A percentile compares a stretch with the other conserved stretches of the same genome.
Evolutionary conservation across 129 eudicot species (phyloP).

Genomic region (Ambrosia artemisiifolia): DNA sequence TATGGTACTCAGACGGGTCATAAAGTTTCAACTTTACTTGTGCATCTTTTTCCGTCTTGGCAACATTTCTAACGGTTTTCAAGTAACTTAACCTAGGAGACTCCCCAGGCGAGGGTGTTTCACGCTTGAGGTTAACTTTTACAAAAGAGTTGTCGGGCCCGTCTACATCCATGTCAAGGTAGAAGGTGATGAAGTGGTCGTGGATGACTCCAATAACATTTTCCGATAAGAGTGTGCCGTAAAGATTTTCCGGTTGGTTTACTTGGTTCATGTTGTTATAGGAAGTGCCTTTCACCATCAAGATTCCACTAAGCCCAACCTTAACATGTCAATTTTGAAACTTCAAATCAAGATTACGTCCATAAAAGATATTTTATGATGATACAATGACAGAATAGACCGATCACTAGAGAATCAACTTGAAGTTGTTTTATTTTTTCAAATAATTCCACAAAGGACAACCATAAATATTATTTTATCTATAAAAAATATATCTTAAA

Average conservation of each 20-base stretch:
- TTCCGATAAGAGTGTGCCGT: slow-evolving; percentile 92
- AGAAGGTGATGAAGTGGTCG: slow-evolving; percentile 87
- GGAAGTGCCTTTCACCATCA: slow-evolving; percentile 96
- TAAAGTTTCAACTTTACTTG: slow-evolving; percentile 77
- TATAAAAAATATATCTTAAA: background rate
- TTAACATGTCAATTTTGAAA: slow-evolving; percentile 26
- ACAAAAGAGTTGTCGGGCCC: slow-evolving; percentile 86
- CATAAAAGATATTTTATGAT: slow-evolving; percentile 12
- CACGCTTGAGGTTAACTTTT: slow-evolving; percentile 70
- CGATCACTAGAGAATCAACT: background rate
- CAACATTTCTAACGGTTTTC: slow-evolving; percentile 68
- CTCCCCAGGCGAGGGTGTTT: slow-evolving; percentile 52
- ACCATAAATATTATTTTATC: background rate
- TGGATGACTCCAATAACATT: slow-evolving; percentile 96
- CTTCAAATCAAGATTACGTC: slow-evolving; percentile 9
- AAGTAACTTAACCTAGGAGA: slow-evolving; percentile 86
- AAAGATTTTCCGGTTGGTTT: slow-evolving; percentile 49
- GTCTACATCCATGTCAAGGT: slow-evolving; percentile 94
- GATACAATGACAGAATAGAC: slow-evolving; percentile 9
- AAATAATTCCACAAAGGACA: background rate
- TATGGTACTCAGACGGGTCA: slow-evolving; percentile 85
- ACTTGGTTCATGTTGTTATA: slow-evolving; percentile 80
- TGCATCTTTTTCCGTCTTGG: slow-evolving; percentile 91
- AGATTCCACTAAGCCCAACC: slow-evolving; percentile 98
- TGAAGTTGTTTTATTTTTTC: background rate